A percentile compares a stretch with the other conserved stretches of the same genome.
phyloP scores from a whole-genome alignment of 306 rosid species.

The Carpinus viminea region DNA sequence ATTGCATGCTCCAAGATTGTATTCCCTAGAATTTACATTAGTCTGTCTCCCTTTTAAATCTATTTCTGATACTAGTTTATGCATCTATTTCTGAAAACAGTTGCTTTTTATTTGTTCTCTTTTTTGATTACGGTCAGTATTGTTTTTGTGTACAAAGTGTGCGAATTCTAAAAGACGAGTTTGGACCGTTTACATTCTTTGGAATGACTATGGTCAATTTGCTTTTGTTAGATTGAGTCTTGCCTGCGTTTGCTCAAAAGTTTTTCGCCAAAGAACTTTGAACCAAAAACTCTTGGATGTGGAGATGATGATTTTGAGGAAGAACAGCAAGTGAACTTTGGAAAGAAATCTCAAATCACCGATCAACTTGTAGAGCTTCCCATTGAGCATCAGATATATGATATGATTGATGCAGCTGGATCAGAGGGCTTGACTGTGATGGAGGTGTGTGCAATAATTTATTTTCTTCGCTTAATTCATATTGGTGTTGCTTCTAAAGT shows the following conservation, averaged over 20 bases:
- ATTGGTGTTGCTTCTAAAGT: not conserved
- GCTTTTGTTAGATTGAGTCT: slow-evolving; percentile 43
- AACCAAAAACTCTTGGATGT: slow-evolving; percentile 38
- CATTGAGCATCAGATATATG: slow-evolving; percentile 67
- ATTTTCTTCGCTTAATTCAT: slow-evolving; percentile 18
- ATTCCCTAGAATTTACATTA: slow-evolving; percentile 1
- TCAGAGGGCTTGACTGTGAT: slow-evolving; percentile 60
- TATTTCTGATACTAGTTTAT: not conserved
- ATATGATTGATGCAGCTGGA: slow-evolving; percentile 74
- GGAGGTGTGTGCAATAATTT: slow-evolving; percentile 56
- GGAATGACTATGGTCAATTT: slow-evolving; percentile 7
- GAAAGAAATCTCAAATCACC: slow-evolving; percentile 46
- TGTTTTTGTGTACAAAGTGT: not conserved
- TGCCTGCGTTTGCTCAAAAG: slow-evolving; percentile 55
- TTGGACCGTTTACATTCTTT: slow-evolving; percentile 3
- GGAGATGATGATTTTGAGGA: slow-evolving; percentile 41
- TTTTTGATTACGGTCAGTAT: not conserved
- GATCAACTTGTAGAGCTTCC: slow-evolving; percentile 83
- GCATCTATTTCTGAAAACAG: not conserved
- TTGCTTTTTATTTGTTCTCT: not conserved
- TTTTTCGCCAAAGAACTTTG: slow-evolving; percentile 42
- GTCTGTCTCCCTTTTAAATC: not conserved
- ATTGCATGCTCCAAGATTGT: not conserved
- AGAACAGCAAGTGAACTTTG: slow-evolving; percentile 44
- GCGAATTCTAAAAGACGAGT: not conserved